These are phyloP conservation scores for Citrus inodora DNA, from an alignment of 345 rosid genomes.

Conservation along the genomic window DNA sequence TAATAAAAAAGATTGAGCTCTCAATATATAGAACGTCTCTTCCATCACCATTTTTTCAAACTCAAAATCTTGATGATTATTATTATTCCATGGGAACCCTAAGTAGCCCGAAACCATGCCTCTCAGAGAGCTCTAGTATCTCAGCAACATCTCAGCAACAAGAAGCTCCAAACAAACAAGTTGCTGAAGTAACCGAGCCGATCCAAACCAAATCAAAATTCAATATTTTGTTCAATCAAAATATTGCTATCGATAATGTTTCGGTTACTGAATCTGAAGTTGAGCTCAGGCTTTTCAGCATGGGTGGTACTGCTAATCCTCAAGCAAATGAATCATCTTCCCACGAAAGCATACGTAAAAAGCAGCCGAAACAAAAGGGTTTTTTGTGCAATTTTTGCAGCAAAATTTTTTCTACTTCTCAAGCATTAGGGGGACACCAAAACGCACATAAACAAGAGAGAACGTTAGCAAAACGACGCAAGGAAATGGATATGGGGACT, in stretches of 20 bases:
- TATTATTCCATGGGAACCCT: neutral
- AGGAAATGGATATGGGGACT: conserved; percentile 19
- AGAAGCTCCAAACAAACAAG: neutral
- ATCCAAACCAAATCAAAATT: conserved; percentile 1
- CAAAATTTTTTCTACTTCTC: conserved; percentile 38
- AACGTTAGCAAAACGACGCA: conserved; percentile 28
- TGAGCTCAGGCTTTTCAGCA: conserved; percentile 27
- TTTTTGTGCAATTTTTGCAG: conserved; percentile 42
- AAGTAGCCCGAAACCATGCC: conserved; percentile 8
- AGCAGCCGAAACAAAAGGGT: conserved; percentile 15
- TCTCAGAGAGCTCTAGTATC: conserved; percentile 33
- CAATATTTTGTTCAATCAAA: conserved; percentile 15
- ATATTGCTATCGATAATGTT: conserved; percentile 17
- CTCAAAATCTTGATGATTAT: neutral
- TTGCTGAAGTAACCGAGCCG: neutral
- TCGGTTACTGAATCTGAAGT: conserved; percentile 18
- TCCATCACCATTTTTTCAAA: neutral
- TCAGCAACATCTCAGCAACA: conserved; percentile 26
- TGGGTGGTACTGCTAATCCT: neutral
- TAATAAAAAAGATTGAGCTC: neutral
- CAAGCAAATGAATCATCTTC: neutral
- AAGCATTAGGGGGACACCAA: conserved; percentile 50
- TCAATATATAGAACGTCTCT: neutral
- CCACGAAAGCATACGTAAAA: neutral
- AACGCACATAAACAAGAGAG: conserved; percentile 52